Base-by-base conservation (phyloP, 306 rosid genomes). In the Pterocarpus santalinus region DNA sequence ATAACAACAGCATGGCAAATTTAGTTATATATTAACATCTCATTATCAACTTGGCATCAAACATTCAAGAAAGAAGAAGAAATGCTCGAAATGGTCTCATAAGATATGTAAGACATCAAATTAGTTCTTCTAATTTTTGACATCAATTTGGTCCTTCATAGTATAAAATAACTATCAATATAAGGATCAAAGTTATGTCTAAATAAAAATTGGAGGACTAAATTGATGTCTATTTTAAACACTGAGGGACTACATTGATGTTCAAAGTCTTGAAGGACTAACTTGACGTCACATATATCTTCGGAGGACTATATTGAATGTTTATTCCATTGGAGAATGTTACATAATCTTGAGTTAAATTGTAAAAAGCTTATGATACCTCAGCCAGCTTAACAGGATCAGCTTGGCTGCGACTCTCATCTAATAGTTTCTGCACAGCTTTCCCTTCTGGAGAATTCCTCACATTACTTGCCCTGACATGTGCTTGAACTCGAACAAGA, bases 401-500 rank as follows among this genome's bases (percentile, higher is more conserved):
- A 69, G 55, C 68, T 70, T 83, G 85, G 65, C 36, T 69, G 17
- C 15, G 39, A 10, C 13, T 77, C 47, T 79, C 82, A n/a, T 85
- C 81, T 36, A 35, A 33, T 57, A 72, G 38, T 46, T 84, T 69
- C 69, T 79, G 75, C 49, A 9, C 84, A 5, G 77, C 74, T 80
- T 83, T 85, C 16, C 78, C 87, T 81, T 86, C 84, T 36, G 85
- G 75, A 15, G 88, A 86, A 44, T 60, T 52, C 12, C 75, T 79
- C 51, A 60, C 94, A 78, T 81, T 81, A 82, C 77, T 86, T 28
- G 95, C 94, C 75, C 89, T 86, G 17, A 87, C 88, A 43, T 86
- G 84, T 17, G 95, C 85, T 81, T 95, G 96, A 86, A 90, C 97
- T 75, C 92, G 86, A 72, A 93, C 97, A 16, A 95, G 97, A 58